A percentile compares a stretch with the other conserved stretches of the same genome.
Evolutionary conservation across 192 early-diverging fungal genomes (phyloP).

Genomic region (Fimicolochytrium jonesii): DNA sequence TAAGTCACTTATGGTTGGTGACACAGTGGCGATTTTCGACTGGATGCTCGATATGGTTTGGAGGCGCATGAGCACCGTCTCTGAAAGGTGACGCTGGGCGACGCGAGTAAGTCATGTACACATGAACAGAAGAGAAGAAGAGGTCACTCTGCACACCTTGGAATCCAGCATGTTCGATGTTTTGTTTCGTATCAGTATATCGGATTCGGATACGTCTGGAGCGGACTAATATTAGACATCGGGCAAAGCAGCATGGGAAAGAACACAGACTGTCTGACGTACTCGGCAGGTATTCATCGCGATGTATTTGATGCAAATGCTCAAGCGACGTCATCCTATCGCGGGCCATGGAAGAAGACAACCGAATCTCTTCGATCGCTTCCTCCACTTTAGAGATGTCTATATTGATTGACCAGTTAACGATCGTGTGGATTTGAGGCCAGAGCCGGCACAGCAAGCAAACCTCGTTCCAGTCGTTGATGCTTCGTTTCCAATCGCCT

Average conservation of each 20-base stretch:
- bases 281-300: slow-evolving; percentile 33
- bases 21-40: slow-evolving; percentile 27
- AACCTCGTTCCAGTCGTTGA: slow-evolving; percentile 24
- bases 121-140: no score
- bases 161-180: slow-evolving; percentile 20
- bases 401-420: not conserved
- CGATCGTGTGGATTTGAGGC: no score
- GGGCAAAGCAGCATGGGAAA: not conserved
- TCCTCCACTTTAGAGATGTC: slow-evolving; percentile 33
- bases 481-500: slow-evolving; percentile 11
- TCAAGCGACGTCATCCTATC: slow-evolving; percentile 34
- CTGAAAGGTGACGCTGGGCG: slow-evolving; percentile 14
- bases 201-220: slow-evolving; percentile 22
- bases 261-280: not conserved
- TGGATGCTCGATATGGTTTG: slow-evolving; percentile 34
- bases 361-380: slow-evolving; percentile 21
- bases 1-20: slow-evolving; percentile 14
- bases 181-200: slow-evolving; percentile 17
- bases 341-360: not conserved
- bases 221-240: not conserved
- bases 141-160: no score
- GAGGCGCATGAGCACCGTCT: slow-evolving; percentile 26
- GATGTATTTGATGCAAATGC: slow-evolving; percentile 37
- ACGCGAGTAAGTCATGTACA: no score
- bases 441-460: no score